A percentile compares a stretch with the other conserved stretches of the same genome.
Conservation (phyloP, 768 basidiomycete species). For the Artomyces pyxidatus region DNA sequence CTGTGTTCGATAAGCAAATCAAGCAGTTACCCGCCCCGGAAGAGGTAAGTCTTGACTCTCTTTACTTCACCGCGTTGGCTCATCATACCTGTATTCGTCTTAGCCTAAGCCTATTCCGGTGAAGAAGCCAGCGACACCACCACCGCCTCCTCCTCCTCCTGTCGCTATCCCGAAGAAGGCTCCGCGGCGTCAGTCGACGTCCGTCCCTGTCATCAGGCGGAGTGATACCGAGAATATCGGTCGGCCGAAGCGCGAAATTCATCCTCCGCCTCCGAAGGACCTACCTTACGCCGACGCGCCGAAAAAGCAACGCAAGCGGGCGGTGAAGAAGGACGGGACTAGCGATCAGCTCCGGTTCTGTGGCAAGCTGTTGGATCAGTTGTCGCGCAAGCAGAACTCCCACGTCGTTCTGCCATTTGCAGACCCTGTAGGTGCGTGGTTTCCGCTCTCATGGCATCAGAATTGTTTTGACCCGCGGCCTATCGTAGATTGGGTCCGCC, state of each 20-base stretch:
- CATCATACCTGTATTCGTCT: slow-evolving; percentile 20
- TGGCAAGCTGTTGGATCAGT: slow-evolving; percentile 59
- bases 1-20: slow-evolving; percentile 81
- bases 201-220: slow-evolving; percentile 77
- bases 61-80: neutral
- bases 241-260: slow-evolving; percentile 97
- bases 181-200: slow-evolving; percentile 66
- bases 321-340: slow-evolving; percentile 53
- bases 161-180: slow-evolving; percentile 36
- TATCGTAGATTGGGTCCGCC: slow-evolving; percentile 59
- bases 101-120: slow-evolving; percentile 35
- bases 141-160: slow-evolving; percentile 33
- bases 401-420: slow-evolving; percentile 77
- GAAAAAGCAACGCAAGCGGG: slow-evolving; percentile 58
- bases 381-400: slow-evolving; percentile 75
- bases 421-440: slow-evolving; percentile 80
- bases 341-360: slow-evolving; percentile 87
- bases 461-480: slow-evolving; percentile 1
- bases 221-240: slow-evolving; percentile 53
- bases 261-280: slow-evolving; percentile 91
- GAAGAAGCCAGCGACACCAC: slow-evolving; percentile 32
- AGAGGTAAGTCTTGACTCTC: slow-evolving; percentile 47
- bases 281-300: slow-evolving; percentile 73
- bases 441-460: neutral
- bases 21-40: slow-evolving; percentile 72